A percentile compares a stretch with the other conserved stretches of the same genome.
These are phyloP conservation scores for Triticum monococcum DNA, from an alignment of 176 grass and related monocot genomes.

Conservation along the genomic window DNA sequence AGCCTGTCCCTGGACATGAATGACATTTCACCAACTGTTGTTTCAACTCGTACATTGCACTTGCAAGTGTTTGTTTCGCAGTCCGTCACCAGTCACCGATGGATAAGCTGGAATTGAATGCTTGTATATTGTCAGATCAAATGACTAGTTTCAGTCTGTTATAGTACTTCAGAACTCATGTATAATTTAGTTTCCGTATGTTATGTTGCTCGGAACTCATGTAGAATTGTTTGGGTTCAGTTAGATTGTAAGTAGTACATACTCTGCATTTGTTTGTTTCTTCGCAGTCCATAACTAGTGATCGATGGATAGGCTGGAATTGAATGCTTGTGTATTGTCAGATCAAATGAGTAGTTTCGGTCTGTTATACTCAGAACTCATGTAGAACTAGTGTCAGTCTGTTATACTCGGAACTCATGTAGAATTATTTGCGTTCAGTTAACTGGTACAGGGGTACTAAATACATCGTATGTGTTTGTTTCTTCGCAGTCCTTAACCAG, in stretches of 20 bases:
- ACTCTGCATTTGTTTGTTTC: not conserved
- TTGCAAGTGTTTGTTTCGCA: not conserved
- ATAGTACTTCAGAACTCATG: not conserved
- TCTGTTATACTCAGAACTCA: too few species aligned
- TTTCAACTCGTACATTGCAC: not conserved
- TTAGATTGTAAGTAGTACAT: not conserved
- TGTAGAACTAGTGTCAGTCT: too few species aligned
- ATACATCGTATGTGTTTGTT: too few species aligned
- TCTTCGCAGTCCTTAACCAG: not conserved
- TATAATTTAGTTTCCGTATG: not conserved
- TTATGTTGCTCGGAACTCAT: too few species aligned
- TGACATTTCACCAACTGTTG: constrained; percentile 17
- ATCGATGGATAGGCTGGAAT: too few species aligned
- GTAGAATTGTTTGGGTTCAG: too few species aligned
- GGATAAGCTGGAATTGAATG: not conserved
- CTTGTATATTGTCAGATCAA: not conserved
- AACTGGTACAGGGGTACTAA: too few species aligned
- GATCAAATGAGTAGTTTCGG: too few species aligned
- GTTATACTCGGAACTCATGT: too few species aligned
- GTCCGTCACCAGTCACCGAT: not conserved
- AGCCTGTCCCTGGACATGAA: not conserved
- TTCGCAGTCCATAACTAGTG: too few species aligned
- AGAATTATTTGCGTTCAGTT: too few species aligned
- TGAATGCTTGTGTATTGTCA: too few species aligned
- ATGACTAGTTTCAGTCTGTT: not conserved